Evolutionary conservation across 75 land plant species (phyloP).

Genomic region (Cryptomeria japonica): DNA sequence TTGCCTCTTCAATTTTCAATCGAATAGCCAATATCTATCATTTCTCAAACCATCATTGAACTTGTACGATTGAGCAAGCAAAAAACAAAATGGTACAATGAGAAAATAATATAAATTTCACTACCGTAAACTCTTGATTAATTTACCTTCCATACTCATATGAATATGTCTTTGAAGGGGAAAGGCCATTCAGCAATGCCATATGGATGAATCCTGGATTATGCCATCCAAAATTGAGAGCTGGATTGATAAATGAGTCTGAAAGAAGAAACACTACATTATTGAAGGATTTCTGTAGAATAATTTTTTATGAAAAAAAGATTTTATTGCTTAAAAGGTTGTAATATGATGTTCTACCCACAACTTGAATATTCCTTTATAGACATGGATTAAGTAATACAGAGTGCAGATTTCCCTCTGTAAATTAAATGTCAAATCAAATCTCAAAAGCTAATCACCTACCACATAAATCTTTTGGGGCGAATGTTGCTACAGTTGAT

Average conservation of each 20-base stretch:
- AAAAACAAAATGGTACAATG: background rate
- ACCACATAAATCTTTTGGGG: slow-evolving; percentile 30
- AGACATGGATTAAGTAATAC: background rate
- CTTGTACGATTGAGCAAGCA: background rate
- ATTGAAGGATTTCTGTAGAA: background rate
- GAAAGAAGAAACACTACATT: slow-evolving; percentile 4
- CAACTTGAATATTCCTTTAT: background rate
- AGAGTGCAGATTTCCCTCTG: background rate
- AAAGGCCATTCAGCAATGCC: slow-evolving; percentile 32
- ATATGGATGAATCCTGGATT: slow-evolving; percentile 46
- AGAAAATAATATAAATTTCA: background rate
- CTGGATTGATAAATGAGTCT: slow-evolving; percentile 26
- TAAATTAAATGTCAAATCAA: background rate
- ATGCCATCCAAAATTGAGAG: slow-evolving; percentile 51
- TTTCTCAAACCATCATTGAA: background rate
- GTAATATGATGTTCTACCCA: background rate
- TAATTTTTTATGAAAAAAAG: background rate
- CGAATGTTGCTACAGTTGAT: slow-evolving; percentile 36
- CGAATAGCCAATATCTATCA: background rate
- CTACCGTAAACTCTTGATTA: background rate
- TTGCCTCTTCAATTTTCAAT: background rate
- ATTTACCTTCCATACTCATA: slow-evolving; percentile 44
- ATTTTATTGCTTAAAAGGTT: background rate
- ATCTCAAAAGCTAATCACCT: background rate
- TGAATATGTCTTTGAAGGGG: slow-evolving; percentile 25